Evolutionary conservation across 2,329 filamentous ascomycete species (phyloP).

Genomic region (Xylaria hypoxylon): DNA sequence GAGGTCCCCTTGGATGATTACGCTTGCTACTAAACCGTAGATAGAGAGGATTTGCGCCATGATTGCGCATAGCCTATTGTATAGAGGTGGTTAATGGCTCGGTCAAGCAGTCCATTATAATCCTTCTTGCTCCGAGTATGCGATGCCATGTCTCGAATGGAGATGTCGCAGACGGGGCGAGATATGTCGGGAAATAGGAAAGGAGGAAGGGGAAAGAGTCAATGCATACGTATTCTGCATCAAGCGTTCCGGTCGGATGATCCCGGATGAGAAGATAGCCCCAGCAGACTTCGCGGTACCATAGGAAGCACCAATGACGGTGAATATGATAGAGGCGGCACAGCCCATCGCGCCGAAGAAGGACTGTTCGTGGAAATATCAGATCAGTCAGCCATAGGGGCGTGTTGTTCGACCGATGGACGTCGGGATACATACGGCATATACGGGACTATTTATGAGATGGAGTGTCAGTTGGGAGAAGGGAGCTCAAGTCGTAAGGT

Average conservation of each 20-base stretch:
- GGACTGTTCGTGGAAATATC: slow-evolving; percentile 55
- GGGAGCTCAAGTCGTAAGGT: not conserved
- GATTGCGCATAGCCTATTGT: slow-evolving; percentile 55
- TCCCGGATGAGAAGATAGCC: slow-evolving; percentile 58
- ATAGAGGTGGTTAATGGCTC: not conserved
- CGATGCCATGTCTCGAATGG: not conserved
- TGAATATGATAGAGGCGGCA: slow-evolving; percentile 92
- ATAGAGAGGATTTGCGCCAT: slow-evolving; percentile 63
- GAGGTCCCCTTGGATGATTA: slow-evolving; percentile 58
- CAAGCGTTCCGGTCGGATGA: slow-evolving; percentile 59
- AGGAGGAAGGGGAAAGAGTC: not conserved
- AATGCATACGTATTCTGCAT: slow-evolving; percentile 56
- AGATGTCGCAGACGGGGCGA: not conserved
- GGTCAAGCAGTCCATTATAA: not conserved
- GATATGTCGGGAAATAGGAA: not conserved
- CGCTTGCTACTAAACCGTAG: slow-evolving; percentile 59
- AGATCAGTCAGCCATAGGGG: slow-evolving; percentile 1
- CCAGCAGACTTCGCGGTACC: slow-evolving; percentile 92
- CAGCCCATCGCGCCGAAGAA: slow-evolving; percentile 89
- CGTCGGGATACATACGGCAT: slow-evolving; percentile 54
- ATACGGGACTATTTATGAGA: slow-evolving; percentile 54
- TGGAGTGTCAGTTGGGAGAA: slow-evolving; percentile 4
- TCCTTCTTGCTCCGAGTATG: not conserved
- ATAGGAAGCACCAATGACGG: slow-evolving; percentile 94
- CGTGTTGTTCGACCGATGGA: not conserved